Evolutionary conservation across 176 grass and related monocot species (phyloP).

Genomic region (Zea mays): DNA sequence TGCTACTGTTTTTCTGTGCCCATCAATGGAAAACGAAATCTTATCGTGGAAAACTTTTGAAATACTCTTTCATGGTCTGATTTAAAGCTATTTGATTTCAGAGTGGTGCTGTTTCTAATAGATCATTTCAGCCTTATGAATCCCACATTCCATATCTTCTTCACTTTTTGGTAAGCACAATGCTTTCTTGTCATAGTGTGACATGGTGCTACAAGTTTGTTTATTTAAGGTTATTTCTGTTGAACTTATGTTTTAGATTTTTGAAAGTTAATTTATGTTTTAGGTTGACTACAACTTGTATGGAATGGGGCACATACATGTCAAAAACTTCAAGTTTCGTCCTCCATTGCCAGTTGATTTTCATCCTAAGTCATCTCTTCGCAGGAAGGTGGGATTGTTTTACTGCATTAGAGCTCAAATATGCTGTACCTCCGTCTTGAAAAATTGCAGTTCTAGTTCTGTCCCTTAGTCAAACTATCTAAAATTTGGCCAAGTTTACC

Average conservation of each 20-base stretch:
- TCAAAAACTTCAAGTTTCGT: constrained; percentile 84
- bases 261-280: constrained; percentile 30
- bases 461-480: not conserved
- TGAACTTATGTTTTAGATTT: constrained; percentile 55
- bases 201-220: not conserved
- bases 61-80: constrained; percentile 33
- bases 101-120: constrained; percentile 77
- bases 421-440: not conserved
- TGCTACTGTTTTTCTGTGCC: not conserved
- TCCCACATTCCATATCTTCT: constrained; percentile 98
- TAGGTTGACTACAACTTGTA: constrained; percentile 96
- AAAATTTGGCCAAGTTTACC: not conserved
- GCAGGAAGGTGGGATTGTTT: constrained; percentile 38
- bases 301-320: constrained; percentile 96
- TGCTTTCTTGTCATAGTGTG: constrained; percentile 26
- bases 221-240: constrained; percentile 33
- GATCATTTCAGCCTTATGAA: constrained; percentile 85
- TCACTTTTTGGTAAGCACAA: constrained; percentile 85
- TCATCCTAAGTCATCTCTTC: constrained; percentile 42
- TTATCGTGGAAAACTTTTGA: constrained; percentile 31
- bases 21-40: constrained; percentile 7
- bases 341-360: constrained; percentile 77
- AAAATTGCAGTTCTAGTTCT: not conserved
- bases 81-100: constrained; percentile 46
- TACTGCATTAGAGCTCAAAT: constrained; percentile 43